A percentile compares a stretch with the other conserved stretches of the same genome.
These are phyloP conservation scores for Paxillus rubicundulus DNA, from an alignment of 768 basidiomycete genomes.

Conservation along the genomic window DNA sequence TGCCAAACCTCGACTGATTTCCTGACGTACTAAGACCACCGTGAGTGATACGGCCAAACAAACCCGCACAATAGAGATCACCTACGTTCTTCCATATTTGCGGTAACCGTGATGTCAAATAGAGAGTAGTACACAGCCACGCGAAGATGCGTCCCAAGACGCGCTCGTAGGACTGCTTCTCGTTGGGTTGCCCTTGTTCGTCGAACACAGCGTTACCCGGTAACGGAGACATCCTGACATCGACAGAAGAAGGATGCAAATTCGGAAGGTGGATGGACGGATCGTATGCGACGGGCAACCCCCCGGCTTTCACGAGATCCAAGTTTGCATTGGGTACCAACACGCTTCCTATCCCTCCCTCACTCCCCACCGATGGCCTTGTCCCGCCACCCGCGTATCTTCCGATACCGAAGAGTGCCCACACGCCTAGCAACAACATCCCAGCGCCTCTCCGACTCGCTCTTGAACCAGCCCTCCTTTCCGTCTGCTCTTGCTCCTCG, in stretches of 20 bases:
- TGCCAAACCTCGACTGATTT: slow-evolving; percentile 79
- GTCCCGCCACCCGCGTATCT: slow-evolving; percentile 38
- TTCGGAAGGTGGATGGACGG: slow-evolving; percentile 9
- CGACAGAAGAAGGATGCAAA: slow-evolving; percentile 2
- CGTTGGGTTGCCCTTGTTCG: slow-evolving; percentile 16
- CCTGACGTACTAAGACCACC: slow-evolving; percentile 60
- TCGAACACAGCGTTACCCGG: neutral
- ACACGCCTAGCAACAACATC: slow-evolving; percentile 79
- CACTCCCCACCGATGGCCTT: slow-evolving; percentile 25
- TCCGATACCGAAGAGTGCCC: slow-evolving; percentile 70
- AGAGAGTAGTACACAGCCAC: slow-evolving; percentile 91
- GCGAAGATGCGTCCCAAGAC: slow-evolving; percentile 88
- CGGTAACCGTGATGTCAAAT: slow-evolving; percentile 89
- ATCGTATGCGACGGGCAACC: slow-evolving; percentile 10
- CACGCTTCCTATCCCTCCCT: slow-evolving; percentile 48
- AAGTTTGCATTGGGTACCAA: slow-evolving; percentile 27
- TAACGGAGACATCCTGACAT: slow-evolving; percentile 19
- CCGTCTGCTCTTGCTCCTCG: slow-evolving; percentile 23
- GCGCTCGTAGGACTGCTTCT: slow-evolving; percentile 44
- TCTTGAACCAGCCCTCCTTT: slow-evolving; percentile 46
- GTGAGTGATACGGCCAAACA: slow-evolving; percentile 1
- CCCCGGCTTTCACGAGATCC: neutral
- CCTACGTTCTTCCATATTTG: slow-evolving; percentile 99
- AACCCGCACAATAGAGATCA: slow-evolving; percentile 16
- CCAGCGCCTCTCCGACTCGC: slow-evolving; percentile 69